Evolutionary conservation across 306 rosid genomes (phyloP), one percentile per base, ranked within the genome.

Genomic region (Leucaena leucocephala): DNA sequence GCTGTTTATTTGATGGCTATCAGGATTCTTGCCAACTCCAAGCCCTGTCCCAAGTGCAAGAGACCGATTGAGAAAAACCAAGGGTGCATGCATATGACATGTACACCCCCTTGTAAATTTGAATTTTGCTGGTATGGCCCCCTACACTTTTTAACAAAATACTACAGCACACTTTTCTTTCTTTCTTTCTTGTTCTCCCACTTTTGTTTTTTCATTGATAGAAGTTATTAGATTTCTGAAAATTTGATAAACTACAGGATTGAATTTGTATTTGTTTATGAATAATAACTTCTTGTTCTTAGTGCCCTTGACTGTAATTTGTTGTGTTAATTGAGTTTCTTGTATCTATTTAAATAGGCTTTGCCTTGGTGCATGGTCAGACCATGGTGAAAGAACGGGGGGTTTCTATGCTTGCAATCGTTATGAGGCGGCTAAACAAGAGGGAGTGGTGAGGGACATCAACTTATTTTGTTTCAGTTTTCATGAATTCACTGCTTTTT

Each of bases 11-110:
- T 58, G 35, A 21, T 38, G 27, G 55, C 43, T 34, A 75, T 73
- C 86, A 88, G 91, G 98, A 94, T 94, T 61, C 91, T 94, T 66
- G 97, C 92, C 27, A 90, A 91, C 80, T 90, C 98, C 74, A 91
- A 94, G 87, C 92, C 98, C 5, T 94, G 98, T 78, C 98, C 98
- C 39, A 85, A 91, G 78, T 94, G 98, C 93, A 90, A 90, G 92
- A 84, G 95, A 54, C 91, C 97, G 4, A 93, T 93, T 66, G 98
- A 93, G 82, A 93, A 93, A 76, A 87, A 87, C 85, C 93, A 85
- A 61, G 98, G 98, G 13, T 93, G 98, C 84, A 93, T 88, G 91
- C 98, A 93, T 83, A 93, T 93, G 95, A 90, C 90, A 38, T 93
- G 98, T 75, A 87, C 91, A 10, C 90, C 91, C 17, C 98, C 98